Evolutionary conservation across 192 early-diverging fungal genomes (phyloP), one percentile per base, ranked within the genome.

Genomic region (Rhizophlyctis rosea): DNA sequence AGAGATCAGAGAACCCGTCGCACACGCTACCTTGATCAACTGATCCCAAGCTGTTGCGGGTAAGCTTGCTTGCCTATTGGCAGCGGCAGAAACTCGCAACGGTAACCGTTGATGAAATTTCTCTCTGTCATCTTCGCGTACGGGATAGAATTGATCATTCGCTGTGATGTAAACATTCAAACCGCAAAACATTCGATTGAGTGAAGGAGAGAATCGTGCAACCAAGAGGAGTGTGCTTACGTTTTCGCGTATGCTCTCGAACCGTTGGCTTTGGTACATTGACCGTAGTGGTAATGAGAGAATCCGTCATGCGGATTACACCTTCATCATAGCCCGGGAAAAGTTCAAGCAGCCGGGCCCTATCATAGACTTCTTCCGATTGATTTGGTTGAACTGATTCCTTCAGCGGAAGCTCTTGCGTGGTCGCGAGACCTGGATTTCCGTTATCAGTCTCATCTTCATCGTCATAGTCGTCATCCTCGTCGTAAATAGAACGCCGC

Each of bases 91-190:
- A 52, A 21, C 13, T 52, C 14, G 44, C 18, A 54, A 36, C 1
- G 58, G 58, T 24, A 68, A 52, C 23, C n/a, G 1, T 29, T 61
- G 48, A 14, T 23, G 7, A 35, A 68, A 68, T 23, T 47, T 29
- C 50, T 68, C 58, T 23, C 66, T 47, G 53, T 68, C 66, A 33
- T 68, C 66, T 24, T 0, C 35, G 4, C 50, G 48, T 11, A 61
- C 58, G 3, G 24, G 16, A 47, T 68, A 61, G 18, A 44, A 44
- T 18, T 44, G 39, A 44, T 44, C 39, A 13, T n/a, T n/a, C n/a
- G n/a, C n/a, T n/a, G n/a, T n/a, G n/a, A n/a, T n/a, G n/a, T n/a
- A n/a, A n/a, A n/a, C n/a, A n/a, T n/a, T n/a, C n/a, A n/a, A n/a
- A n/a, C n/a, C n/a, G n/a, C n/a, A n/a, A n/a, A n/a, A n/a, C n/a